Evolutionary conservation across 2,329 filamentous ascomycete genomes (phyloP), one percentile per base, ranked within the genome.

Genomic region (Calonectria naviculata): DNA sequence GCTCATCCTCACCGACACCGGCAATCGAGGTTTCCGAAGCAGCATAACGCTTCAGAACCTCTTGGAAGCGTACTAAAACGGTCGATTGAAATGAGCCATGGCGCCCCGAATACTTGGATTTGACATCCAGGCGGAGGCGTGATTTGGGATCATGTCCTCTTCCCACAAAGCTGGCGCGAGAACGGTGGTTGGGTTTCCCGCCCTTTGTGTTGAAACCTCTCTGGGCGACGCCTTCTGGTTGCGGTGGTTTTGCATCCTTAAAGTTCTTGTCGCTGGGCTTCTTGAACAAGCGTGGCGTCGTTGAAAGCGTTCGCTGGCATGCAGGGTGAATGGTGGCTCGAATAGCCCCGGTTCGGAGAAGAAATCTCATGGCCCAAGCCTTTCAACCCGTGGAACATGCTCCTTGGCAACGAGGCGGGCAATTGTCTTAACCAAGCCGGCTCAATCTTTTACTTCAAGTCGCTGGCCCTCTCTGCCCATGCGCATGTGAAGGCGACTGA

Each of bases 1-100:
- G 79, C 64, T 88, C 85, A 62, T 83, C 74, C 61, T 82, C 79
- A 47, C 82, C 76, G 19, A 82, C 65, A 13, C 80, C 79, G n/a
- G 74, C 71, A 13, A 74, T 28, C 10, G 78, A 79, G 4, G 78
- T 74, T 1, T 77, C 61, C 1, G 76, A 70, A 3, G 78, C 76
- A 34, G 46, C 46, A 5, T 82, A 68, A 0, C 74, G 67, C 15
- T 75, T 74, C 26, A 88, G 67, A 15, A 87, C 76, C 2, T 65
- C 12, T 3, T 83, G 77, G 65, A 88, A 84, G 8, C 81, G 83
- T 31, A 75, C 66, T 65, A 84, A 73, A 6, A 84, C 81, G 2
- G 81, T 80, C 34, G 80, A 80, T 19, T 81, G 75, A 47, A 84
- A 83, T 15, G 80, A 66, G 9, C 74, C 79, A 78, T 84, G 81